These are phyloP conservation scores for Xylaria sp. DNA, from an alignment of 2,329 filamentous ascomycete genomes.

Conservation along the genomic window DNA sequence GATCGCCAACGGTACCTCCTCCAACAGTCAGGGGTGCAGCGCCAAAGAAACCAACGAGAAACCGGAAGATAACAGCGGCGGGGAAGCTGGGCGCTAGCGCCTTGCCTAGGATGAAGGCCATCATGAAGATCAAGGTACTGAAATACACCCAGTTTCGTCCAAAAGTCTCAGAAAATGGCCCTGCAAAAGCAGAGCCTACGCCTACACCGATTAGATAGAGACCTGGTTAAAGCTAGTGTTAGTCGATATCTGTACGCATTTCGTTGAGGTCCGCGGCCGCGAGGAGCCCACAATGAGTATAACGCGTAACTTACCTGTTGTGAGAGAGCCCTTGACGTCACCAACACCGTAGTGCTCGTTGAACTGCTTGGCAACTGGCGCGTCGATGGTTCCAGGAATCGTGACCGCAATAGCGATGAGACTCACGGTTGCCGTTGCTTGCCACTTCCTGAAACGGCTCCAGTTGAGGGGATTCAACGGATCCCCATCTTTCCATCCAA, in stretches of 20 bases:
- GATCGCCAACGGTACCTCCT: not conserved
- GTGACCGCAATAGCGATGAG: slow-evolving; percentile 1
- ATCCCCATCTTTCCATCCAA: not conserved
- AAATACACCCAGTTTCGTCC: slow-evolving; percentile 1
- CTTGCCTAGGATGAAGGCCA: not conserved
- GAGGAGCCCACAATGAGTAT: not conserved
- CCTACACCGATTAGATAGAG: slow-evolving; percentile 3
- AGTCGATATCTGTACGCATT: not conserved
- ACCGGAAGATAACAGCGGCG: not conserved
- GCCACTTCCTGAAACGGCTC: not conserved
- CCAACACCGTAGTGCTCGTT: not conserved
- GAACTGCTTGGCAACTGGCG: not conserved
- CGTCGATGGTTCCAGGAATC: not conserved
- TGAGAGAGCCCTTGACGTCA: not conserved
- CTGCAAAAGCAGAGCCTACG: not conserved
- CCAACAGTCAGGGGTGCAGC: not conserved
- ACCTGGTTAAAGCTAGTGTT: not conserved
- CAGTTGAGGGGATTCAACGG: not conserved
- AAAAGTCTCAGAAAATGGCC: not conserved
- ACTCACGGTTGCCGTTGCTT: not conserved
- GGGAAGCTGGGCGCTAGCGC: not conserved
- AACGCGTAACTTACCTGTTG: not conserved
- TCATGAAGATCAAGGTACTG: not conserved
- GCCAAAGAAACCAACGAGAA: not conserved
- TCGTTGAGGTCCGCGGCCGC: not conserved